Conservation (phyloP, 2,329 filamentous ascomycete species). For the Rasamsonia emersonii region DNA sequence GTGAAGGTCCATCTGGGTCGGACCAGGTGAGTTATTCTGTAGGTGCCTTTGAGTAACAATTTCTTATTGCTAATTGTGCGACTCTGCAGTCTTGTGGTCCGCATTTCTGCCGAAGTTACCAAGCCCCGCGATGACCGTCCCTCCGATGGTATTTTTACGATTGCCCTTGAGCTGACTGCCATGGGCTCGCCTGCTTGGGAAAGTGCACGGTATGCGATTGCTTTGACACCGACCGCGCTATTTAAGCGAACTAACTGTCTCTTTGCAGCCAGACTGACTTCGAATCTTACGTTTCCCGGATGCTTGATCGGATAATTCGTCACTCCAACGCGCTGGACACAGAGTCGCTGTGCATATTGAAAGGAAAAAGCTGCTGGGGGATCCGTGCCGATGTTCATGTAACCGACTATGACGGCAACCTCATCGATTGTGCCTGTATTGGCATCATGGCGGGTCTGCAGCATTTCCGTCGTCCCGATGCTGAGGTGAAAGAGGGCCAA, state of each 20-base stretch:
- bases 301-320: slow-evolving; percentile 89
- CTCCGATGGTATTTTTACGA: slow-evolving; percentile 92
- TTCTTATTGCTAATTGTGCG: slow-evolving; percentile 12
- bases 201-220: slow-evolving; percentile 54
- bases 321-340: slow-evolving; percentile 88
- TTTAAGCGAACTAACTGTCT: background rate
- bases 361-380: slow-evolving; percentile 84
- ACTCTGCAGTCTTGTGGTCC: slow-evolving; percentile 61
- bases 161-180: slow-evolving; percentile 80
- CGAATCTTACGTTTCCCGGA: slow-evolving; percentile 75
- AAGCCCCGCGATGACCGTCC: slow-evolving; percentile 79
- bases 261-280: slow-evolving; percentile 60
- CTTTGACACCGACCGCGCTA: too few relatives aligned
- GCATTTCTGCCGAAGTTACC: slow-evolving; percentile 80
- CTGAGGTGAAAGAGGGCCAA: slow-evolving; percentile 72
- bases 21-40: slow-evolving; percentile 59
- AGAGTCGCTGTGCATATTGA: slow-evolving; percentile 88
- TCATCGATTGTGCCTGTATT: slow-evolving; percentile 78
- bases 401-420: slow-evolving; percentile 79
- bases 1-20: slow-evolving; percentile 82
- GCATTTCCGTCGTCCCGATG: slow-evolving; percentile 87
- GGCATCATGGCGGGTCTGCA: slow-evolving; percentile 80
- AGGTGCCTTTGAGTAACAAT: background rate
- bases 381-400: slow-evolving; percentile 88
- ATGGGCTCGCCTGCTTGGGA: slow-evolving; percentile 91